Evolutionary conservation across 176 grass and related monocot species (phyloP).

Genomic region (Carex pumila): DNA sequence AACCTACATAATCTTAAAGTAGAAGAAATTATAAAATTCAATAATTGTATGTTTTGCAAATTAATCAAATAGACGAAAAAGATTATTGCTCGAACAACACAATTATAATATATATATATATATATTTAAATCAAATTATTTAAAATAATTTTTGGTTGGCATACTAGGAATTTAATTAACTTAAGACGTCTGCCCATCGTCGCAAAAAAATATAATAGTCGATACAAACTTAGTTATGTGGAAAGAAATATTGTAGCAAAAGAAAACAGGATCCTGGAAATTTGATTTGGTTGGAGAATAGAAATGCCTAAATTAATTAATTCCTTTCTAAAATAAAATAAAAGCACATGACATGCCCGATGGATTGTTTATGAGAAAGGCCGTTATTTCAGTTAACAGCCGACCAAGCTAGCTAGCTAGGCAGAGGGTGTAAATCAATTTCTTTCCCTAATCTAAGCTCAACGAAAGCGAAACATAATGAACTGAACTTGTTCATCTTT

Average conservation of each 20-base stretch:
- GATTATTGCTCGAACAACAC: no score
- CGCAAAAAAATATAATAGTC: neutral
- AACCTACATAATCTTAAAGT: no score
- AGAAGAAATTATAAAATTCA: no score
- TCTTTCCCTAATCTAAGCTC: neutral
- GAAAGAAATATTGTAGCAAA: neutral
- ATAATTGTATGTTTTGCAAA: no score
- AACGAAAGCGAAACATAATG: neutral
- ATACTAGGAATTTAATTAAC: no score
- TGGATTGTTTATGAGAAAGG: neutral
- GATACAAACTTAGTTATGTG: neutral
- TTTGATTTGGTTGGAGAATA: neutral
- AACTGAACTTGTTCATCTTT: neutral
- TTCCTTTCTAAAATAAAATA: neutral
- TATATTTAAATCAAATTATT: no score
- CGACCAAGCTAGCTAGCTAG: neutral
- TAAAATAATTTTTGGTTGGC: no score
- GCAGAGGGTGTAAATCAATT: neutral
- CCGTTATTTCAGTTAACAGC: constrained; percentile 23
- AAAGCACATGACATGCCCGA: neutral
- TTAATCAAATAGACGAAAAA: no score
- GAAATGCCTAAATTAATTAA: neutral
- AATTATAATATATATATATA: neutral
- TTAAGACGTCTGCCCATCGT: no score
- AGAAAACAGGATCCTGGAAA: neutral